phyloP scores from a whole-genome alignment of 371 early-diverging fungal genomes.

The Syncephalastrum sp. region DNA sequence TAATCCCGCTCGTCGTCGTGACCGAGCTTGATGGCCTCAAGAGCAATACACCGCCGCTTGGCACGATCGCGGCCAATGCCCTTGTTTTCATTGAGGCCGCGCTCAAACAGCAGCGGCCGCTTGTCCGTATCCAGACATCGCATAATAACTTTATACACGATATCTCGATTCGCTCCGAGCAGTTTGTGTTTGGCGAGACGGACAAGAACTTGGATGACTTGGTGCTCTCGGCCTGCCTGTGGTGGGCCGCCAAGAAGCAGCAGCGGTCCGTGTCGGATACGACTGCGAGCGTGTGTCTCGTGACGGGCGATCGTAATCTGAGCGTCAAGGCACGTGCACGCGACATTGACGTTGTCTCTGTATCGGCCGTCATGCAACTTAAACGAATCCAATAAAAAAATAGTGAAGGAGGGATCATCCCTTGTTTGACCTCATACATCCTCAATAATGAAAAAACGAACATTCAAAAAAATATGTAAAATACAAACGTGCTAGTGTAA shows the following conservation, averaged over 20 bases:
- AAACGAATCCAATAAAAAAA: neutral
- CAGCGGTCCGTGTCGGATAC: constrained; percentile 15
- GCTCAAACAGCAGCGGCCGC: constrained; percentile 31
- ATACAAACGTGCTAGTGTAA: no score
- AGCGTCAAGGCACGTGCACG: constrained; percentile 68
- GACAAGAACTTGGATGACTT: constrained; percentile 69
- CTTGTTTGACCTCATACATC: no score
- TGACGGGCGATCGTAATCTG: constrained; percentile 67
- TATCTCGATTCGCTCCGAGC: constrained; percentile 62
- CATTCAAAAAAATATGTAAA: no score
- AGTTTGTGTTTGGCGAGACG: constrained; percentile 61
- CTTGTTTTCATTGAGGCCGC: constrained; percentile 51
- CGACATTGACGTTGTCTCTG: constrained; percentile 57
- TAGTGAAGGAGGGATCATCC: no score
- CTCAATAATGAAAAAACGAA: no score
- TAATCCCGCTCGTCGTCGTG: constrained; percentile 63
- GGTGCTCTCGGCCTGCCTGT: constrained; percentile 60
- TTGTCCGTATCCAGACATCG: constrained; percentile 60
- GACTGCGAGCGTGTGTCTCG: constrained; percentile 47
- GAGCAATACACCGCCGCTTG: constrained; percentile 56
- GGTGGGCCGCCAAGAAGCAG: constrained; percentile 31
- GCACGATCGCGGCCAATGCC: constrained; percentile 52
- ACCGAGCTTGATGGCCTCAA: constrained; percentile 67
- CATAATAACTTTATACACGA: constrained; percentile 65
- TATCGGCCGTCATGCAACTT: constrained; percentile 39